Base-by-base conservation (phyloP, 2,329 filamentous ascomycete genomes). In the Emergomyces pasteurianus region DNA sequence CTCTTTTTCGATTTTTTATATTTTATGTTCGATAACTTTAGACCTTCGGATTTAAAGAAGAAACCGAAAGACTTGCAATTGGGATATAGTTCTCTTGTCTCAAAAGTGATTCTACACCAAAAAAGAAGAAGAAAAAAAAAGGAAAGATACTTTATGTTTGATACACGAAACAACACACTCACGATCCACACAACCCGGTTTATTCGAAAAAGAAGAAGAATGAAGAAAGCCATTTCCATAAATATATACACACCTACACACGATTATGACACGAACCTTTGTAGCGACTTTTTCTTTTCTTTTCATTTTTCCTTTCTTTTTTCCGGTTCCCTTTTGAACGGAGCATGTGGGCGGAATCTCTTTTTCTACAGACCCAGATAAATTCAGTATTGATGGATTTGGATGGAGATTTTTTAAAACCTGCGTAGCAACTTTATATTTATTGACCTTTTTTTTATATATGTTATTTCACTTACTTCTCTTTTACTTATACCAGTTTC, bases 371-470 rank as follows among this genome's bases (percentile, higher is more conserved):
- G 28, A 10, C n/a, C 43, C 38, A 38, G 52, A 40, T 36, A 31
- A 34, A 52, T 47, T 47, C 49, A 52, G 23, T 7, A 38, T 38
- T 54, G 34, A 54, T 38, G 52, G n/a, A 54, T 38, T 54, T 26
- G 49, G 28, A 52, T 52, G 31, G 52, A 38, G n/a, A 54, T 54
- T 47, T 47, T 4, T 4, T n/a, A n/a, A 52, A 34, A 21, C 52
- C 52, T 54, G 52, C 52, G 26, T 38, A 54, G 52, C 52, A 54
- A 31, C n/a, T 34, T 60, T 59, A 31, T 31, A n/a, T 42, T 58
- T 42, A 36, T 36, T 55, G 3, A 43, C 50, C n/a, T 18, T 54
- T 12, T 60, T 43, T 47, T 60, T 43, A 58, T 58, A 28, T 34
- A 9, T 38, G 26, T 16, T 21, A 38, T 31, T 36, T 23, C 58